Evolutionary conservation across 345 rosid species (phyloP).

Genomic region (Clausena lansium): DNA sequence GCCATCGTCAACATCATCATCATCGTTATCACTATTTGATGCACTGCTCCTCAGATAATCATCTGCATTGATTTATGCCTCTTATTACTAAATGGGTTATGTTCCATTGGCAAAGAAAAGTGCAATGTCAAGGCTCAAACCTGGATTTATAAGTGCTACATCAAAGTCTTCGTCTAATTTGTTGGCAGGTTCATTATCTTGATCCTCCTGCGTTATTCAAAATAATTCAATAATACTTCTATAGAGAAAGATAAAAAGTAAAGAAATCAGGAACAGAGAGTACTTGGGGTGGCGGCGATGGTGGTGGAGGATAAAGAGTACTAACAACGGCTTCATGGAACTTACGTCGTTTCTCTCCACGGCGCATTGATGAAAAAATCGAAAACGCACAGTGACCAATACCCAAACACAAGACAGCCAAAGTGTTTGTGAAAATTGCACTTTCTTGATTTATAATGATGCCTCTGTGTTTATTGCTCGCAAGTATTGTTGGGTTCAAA

Average conservation of each 20-base stretch:
- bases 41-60: constrained; percentile 31
- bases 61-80: constrained; percentile 32
- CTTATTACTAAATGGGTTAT: neutral
- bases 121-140: constrained; percentile 16
- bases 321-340: constrained; percentile 63
- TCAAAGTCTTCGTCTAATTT: constrained; percentile 18
- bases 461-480: neutral
- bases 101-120: neutral
- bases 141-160: constrained; percentile 45
- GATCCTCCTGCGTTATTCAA: constrained; percentile 13
- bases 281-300: constrained; percentile 31
- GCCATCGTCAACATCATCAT: neutral
- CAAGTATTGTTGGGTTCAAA: neutral
- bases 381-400: neutral
- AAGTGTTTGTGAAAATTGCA: neutral
- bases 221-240: neutral
- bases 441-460: neutral
- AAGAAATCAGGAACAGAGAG: constrained; percentile 5
- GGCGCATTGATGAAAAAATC: constrained; percentile 24
- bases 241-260: neutral
- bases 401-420: neutral
- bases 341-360: constrained; percentile 60
- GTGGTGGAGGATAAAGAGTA: constrained; percentile 55
- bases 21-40: constrained; percentile 20
- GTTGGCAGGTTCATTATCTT: constrained; percentile 17